Percentiles rank a stretch among this genome's conserved stretches.
Evolutionary conservation across 768 basidiomycete genomes (phyloP).

Genomic region (Russula olivacea): DNA sequence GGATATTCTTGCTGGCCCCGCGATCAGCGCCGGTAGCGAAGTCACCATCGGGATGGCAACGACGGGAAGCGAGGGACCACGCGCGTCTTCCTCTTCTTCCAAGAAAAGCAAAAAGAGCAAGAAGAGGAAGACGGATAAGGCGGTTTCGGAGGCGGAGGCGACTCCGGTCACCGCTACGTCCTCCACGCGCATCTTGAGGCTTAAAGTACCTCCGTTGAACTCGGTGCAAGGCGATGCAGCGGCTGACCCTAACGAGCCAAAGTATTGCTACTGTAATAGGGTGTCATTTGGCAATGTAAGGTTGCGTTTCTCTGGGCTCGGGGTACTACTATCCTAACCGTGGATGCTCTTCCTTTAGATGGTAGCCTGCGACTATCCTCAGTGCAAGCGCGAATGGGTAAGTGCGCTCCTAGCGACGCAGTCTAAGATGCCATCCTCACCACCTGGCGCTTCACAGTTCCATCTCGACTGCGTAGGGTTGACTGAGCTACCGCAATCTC

Average conservation of each 20-base stretch:
- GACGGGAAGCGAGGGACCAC: slow-evolving; percentile 7
- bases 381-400: slow-evolving; percentile 81
- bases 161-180: neutral
- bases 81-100: slow-evolving; percentile 12
- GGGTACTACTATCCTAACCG: neutral
- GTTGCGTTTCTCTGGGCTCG: slow-evolving; percentile 3
- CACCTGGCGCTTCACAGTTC: slow-evolving; percentile 43
- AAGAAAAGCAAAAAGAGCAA: slow-evolving; percentile 27
- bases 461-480: slow-evolving; percentile 66
- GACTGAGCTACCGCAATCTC: slow-evolving; percentile 45
- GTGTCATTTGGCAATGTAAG: slow-evolving; percentile 75
- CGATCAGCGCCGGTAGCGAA: slow-evolving; percentile 15
- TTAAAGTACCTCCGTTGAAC: slow-evolving; percentile 35
- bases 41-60: slow-evolving; percentile 18
- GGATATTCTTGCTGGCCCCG: neutral
- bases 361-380: slow-evolving; percentile 76
- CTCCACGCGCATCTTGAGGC: slow-evolving; percentile 30
- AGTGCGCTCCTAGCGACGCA: slow-evolving; percentile 29
- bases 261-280: slow-evolving; percentile 79
- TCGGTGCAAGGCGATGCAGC: slow-evolving; percentile 22
- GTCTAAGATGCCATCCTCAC: neutral
- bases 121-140: slow-evolving; percentile 27
- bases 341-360: slow-evolving; percentile 45
- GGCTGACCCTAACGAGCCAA: slow-evolving; percentile 38
- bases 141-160: slow-evolving; percentile 1